A percentile compares a stretch with the other conserved stretches of the same genome.
Evolutionary conservation across 257 asterid species (phyloP).

Genomic region (Cynanchum wilfordii): DNA sequence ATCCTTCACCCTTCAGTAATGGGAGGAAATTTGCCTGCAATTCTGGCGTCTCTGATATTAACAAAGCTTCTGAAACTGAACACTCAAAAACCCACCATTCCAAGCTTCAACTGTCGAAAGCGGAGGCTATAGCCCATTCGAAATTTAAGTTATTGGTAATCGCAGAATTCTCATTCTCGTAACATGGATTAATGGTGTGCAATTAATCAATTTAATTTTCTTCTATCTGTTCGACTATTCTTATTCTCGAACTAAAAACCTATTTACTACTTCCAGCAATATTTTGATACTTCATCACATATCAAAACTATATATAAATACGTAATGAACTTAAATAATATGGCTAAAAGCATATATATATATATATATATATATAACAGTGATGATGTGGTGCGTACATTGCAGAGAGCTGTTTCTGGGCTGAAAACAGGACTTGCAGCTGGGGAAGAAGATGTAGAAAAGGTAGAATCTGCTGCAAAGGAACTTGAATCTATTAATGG

Average conservation of each 20-base stretch:
- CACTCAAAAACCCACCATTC: constrained; percentile 16
- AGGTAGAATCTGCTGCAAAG: constrained; percentile 71
- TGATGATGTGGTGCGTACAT: neutral
- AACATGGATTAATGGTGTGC: too few relatives aligned
- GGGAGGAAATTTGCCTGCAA: constrained; percentile 29
- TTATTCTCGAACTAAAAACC: too few relatives aligned
- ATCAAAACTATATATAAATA: too few relatives aligned
- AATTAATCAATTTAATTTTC: too few relatives aligned
- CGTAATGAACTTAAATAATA: too few relatives aligned
- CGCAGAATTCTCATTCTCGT: constrained; percentile 2
- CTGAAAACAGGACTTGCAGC: constrained; percentile 94
- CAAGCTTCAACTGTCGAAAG: constrained; percentile 27
- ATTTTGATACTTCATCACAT: too few relatives aligned
- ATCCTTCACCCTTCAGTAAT: constrained; percentile 9
- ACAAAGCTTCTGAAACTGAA: constrained; percentile 29
- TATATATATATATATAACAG: too few relatives aligned
- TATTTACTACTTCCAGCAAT: too few relatives aligned
- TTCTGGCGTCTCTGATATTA: constrained; percentile 35
- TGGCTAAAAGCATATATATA: too few relatives aligned
- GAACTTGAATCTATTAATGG: constrained; percentile 74
- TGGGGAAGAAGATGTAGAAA: constrained; percentile 59
- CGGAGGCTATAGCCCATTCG: constrained; percentile 33
- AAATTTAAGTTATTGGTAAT: constrained; percentile 69
- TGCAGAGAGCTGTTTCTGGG: constrained; percentile 84
- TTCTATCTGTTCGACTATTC: too few relatives aligned